These are phyloP conservation scores for Dioszegia aurantiaca DNA, from an alignment of 768 basidiomycete genomes.

Conservation along the genomic window DNA sequence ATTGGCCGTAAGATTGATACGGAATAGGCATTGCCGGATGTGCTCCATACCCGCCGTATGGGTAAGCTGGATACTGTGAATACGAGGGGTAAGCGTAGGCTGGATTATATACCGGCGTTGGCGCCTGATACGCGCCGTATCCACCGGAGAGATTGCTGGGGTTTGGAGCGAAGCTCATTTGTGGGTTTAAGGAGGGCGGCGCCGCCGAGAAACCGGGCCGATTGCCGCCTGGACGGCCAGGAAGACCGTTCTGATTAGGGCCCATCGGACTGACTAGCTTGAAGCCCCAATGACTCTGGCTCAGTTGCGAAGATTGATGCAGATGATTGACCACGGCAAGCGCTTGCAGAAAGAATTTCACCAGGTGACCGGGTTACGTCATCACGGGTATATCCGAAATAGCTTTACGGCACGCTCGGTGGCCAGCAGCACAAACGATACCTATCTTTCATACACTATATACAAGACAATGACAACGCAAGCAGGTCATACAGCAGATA, in stretches of 20 bases:
- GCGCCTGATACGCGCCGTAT: slow-evolving; percentile 5
- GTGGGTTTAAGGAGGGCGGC: neutral
- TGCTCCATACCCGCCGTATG: slow-evolving; percentile 1
- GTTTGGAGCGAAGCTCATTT: neutral
- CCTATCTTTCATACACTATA: no score
- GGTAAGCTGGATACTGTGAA: slow-evolving; percentile 4
- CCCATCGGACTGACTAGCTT: neutral
- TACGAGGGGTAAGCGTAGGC: slow-evolving; percentile 5
- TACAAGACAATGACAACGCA: no score
- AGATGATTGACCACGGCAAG: neutral
- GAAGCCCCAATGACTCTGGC: neutral
- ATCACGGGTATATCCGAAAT: neutral
- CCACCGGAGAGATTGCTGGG: slow-evolving; percentile 5
- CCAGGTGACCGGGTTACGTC: neutral
- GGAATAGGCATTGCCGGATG: slow-evolving; percentile 8
- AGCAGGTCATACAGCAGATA: no score
- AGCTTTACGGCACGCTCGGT: neutral
- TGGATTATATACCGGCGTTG: slow-evolving; percentile 4
- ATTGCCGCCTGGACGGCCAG: neutral
- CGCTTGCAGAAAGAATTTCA: neutral
- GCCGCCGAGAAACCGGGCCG: neutral
- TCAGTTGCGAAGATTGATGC: neutral
- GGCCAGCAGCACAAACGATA: no score
- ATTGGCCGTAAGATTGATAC: slow-evolving; percentile 20
- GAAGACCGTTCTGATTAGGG: neutral